Evolutionary conservation across 2,329 filamentous ascomycete genomes (phyloP).

Genomic region (Neophaeococcomyces aloes): DNA sequence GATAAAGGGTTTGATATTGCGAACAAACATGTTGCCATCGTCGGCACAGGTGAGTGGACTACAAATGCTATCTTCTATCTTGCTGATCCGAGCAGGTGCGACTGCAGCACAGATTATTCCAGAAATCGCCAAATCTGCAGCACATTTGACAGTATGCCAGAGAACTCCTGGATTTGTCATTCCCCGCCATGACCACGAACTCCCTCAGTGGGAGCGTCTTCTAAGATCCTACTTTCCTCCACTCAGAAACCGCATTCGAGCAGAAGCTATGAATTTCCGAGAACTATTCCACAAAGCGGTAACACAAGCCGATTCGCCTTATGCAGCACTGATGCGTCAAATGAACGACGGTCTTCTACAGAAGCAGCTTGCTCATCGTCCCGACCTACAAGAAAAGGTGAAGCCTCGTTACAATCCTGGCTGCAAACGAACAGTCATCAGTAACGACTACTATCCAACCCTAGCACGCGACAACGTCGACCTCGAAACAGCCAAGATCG

Average conservation of each 20-base stretch:
- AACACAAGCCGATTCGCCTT: conserved; percentile 29
- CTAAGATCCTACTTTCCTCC: conserved; percentile 43
- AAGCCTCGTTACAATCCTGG: conserved; percentile 45
- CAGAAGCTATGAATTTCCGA: conserved; percentile 26
- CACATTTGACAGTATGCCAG: conserved; percentile 45
- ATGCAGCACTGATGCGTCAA: conserved; percentile 33
- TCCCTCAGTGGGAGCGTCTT: conserved; percentile 33
- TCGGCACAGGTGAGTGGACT: conserved; percentile 37
- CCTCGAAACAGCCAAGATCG: conserved; percentile 42
- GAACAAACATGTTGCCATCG: conserved; percentile 45
- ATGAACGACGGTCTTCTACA: conserved; percentile 32
- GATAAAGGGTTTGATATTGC: conserved; percentile 43
- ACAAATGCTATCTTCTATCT: not conserved
- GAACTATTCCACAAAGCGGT: conserved; percentile 40
- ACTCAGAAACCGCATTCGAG: conserved; percentile 40
- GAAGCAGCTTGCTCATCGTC: conserved; percentile 37
- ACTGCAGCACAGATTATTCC: conserved; percentile 49
- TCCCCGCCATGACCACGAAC: conserved; percentile 40
- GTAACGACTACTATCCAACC: conserved; percentile 46
- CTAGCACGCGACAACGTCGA: conserved; percentile 38
- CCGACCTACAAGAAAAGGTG: conserved; percentile 43
- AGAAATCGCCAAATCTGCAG: conserved; percentile 42
- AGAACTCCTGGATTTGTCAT: conserved; percentile 50
- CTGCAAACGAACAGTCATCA: conserved; percentile 35
- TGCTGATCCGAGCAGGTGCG: conserved; percentile 33